Evolutionary conservation across 768 basidiomycete species (phyloP).

Genomic region (Lenzites betulinus): DNA sequence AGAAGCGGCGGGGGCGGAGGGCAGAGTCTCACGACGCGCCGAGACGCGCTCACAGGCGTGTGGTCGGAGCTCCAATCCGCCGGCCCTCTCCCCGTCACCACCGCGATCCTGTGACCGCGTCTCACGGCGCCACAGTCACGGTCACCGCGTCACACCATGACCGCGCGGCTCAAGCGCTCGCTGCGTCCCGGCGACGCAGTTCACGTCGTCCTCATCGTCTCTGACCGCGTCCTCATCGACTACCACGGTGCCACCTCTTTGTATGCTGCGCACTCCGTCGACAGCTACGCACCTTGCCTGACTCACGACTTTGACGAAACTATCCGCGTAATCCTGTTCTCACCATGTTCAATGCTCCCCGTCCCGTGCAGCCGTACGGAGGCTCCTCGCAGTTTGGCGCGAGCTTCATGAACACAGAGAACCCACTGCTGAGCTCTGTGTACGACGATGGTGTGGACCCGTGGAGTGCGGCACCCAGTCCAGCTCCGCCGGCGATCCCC

Average conservation of each 20-base stretch:
- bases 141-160: neutral
- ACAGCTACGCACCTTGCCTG: neutral
- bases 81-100: slow-evolving; percentile 23
- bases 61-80: slow-evolving; percentile 23
- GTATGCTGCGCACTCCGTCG: neutral
- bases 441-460: slow-evolving; percentile 80
- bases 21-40: slow-evolving; percentile 27
- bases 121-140: slow-evolving; percentile 7
- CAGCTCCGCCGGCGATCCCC: slow-evolving; percentile 63
- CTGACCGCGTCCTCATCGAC: slow-evolving; percentile 1
- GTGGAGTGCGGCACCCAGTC: slow-evolving; percentile 76
- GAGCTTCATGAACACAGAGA: slow-evolving; percentile 70
- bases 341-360: slow-evolving; percentile 82
- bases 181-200: slow-evolving; percentile 3
- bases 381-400: slow-evolving; percentile 56
- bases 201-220: slow-evolving; percentile 13
- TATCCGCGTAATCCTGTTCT: neutral
- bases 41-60: slow-evolving; percentile 30
- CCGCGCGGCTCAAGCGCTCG: neutral
- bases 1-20: slow-evolving; percentile 4
- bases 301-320: neutral
- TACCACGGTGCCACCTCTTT: neutral
- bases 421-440: slow-evolving; percentile 67
- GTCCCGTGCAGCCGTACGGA: slow-evolving; percentile 69
- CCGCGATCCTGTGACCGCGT: slow-evolving; percentile 24